These are phyloP conservation scores for Dothidotthia symphoricarpi DNA, from an alignment of 2,329 filamentous ascomycete genomes.

Conservation along the genomic window DNA sequence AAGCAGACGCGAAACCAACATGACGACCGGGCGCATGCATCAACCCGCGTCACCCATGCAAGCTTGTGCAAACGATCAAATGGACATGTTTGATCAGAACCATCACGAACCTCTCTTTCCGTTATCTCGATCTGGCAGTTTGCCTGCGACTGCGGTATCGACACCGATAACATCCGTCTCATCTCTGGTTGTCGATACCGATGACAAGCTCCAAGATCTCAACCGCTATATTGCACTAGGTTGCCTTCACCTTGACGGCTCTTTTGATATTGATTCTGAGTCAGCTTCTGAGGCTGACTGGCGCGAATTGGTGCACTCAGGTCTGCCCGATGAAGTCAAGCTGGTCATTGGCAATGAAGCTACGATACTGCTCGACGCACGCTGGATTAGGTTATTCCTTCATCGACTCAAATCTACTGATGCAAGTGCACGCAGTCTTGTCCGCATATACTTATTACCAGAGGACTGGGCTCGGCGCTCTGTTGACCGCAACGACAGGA, in stretches of 20 bases:
- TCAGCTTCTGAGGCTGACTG: slow-evolving; percentile 13
- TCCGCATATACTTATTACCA: slow-evolving; percentile 63
- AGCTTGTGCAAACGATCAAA: too few relatives aligned
- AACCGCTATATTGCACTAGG: slow-evolving; percentile 38
- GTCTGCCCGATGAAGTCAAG: slow-evolving; percentile 22
- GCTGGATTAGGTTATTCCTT: slow-evolving; percentile 37
- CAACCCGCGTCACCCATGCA: too few relatives aligned
- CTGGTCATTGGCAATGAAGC: slow-evolving; percentile 25
- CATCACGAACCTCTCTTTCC: too few relatives aligned
- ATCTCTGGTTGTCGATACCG: slow-evolving; percentile 4
- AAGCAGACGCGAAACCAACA: too few relatives aligned
- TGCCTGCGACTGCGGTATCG: slow-evolving; percentile 4
- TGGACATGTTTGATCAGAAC: too few relatives aligned
- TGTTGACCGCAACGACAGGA: slow-evolving; percentile 51
- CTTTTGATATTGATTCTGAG: neutral
- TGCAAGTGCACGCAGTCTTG: slow-evolving; percentile 8
- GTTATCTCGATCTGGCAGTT: too few relatives aligned
- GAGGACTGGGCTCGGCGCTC: slow-evolving; percentile 60
- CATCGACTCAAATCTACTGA: slow-evolving; percentile 3
- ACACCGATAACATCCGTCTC: slow-evolving; percentile 14
- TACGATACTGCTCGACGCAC: slow-evolving; percentile 31
- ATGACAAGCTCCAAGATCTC: slow-evolving; percentile 17
- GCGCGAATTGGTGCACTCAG: slow-evolving; percentile 23
- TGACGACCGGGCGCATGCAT: too few relatives aligned
- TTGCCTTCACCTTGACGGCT: slow-evolving; percentile 27